These are phyloP conservation scores for Tillandsia leiboldiana DNA, from an alignment of 176 grass and related monocot species.

Conservation along the genomic window DNA sequence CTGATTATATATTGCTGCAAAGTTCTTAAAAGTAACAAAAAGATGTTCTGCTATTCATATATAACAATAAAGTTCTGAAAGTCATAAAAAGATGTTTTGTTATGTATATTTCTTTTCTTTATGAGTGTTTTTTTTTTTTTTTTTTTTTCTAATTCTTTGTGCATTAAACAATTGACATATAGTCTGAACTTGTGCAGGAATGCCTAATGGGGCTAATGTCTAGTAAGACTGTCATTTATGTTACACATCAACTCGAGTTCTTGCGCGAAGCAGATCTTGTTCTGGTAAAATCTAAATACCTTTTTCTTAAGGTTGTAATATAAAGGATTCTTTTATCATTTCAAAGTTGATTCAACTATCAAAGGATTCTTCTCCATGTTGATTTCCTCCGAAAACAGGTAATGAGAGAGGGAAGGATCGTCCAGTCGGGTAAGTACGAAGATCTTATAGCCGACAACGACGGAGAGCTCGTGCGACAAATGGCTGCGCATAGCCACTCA, in stretches of 20 bases:
- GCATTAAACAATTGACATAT: not conserved
- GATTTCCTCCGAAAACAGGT: conserved; percentile 28
- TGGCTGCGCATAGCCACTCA: conserved; percentile 56
- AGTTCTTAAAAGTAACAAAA: not conserved
- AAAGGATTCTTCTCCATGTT: no score
- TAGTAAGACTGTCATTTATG: conserved; percentile 70
- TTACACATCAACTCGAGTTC: conserved; percentile 86
- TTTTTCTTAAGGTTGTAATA: not conserved
- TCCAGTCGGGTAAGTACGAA: conserved; percentile 76
- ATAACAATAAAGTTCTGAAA: not conserved
- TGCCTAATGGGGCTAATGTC: conserved; percentile 56
- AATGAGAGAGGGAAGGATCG: conserved; percentile 70
- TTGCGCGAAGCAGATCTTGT: conserved; percentile 62
- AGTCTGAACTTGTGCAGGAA: conserved; percentile 44
- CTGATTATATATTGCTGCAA: not conserved
- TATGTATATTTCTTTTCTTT: not conserved
- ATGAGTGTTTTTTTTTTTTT: no score
- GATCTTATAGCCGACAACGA: conserved; percentile 45
- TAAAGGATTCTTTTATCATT: not conserved
- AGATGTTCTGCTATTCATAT: not conserved
- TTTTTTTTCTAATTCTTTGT: not conserved
- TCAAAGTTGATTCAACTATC: not conserved
- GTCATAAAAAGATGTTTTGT: not conserved
- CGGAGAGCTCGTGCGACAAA: conserved; percentile 59
- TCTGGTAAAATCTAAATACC: conserved; percentile 42